Base-by-base conservation (phyloP, 192 early-diverging fungal species). In the Rhizophagus prolifer region DNA sequence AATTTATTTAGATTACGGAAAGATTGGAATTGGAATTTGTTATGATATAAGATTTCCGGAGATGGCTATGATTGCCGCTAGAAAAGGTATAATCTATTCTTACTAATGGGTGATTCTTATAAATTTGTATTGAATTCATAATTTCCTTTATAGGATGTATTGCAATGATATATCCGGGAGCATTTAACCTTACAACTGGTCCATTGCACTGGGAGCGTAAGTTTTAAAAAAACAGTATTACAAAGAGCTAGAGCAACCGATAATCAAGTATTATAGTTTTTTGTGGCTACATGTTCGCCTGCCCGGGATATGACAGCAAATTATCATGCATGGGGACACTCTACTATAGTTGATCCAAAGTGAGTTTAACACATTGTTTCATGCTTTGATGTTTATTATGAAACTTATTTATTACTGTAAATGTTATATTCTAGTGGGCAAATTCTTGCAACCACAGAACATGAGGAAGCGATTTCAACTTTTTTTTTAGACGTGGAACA, bases 1-100 rank as follows among this genome's bases (percentile, higher is more conserved):
- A 26, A n/a, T 30, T 64, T 30, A 36, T 34, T 21, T 75, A 87
- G 86, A 85, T 26, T 94, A 90, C 81, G 97, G 96, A 30, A 90
- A 87, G 72, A 88, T 99, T 75, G 96, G 96, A 16, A 81, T 98
- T 16, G 97, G 91, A 3, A 98, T 99, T 50, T 99, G 97, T 81
- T 99, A 99, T 82, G 97, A 99, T 74, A 93, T 99, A 14, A 83
- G 86, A 62, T 99, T 99, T 81, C 97, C 97, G 10, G 97, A 99
- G 77, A 84, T 96, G 79, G 96, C 97, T 58, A 96, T 93, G 91
- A 88, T 97, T 82, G 96, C 96, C 44, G 93, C 96, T 7, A 83
- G 94, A 54, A 88, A 88, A 79, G 94, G 82, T 83, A 12, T 69
- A 19, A 25, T 16, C 26, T 61, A 14, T 66, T 46, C 26, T 26